Evolutionary conservation across 192 early-diverging fungal genomes (phyloP), one percentile per base, ranked within the genome.

Genomic region (Backusella parvicylindrica): DNA sequence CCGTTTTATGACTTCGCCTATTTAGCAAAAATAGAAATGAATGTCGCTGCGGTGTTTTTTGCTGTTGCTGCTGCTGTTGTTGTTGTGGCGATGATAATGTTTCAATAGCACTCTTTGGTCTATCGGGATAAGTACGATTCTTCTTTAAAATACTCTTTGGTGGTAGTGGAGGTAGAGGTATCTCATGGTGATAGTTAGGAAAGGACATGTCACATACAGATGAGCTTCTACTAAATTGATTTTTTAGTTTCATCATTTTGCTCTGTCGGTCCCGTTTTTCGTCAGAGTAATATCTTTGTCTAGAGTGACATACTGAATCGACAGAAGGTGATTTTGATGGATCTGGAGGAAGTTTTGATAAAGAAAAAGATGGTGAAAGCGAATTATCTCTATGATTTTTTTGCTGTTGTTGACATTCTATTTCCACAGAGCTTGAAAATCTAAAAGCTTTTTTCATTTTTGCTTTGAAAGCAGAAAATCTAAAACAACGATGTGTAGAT

Each of bases 391-490:
- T 49, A 8, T 71, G 32, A 35, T 53, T 9, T 7, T 28, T 64
- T 9, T 1, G 18, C 1, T 16, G n/a, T 9, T 60, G 53, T 13
- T 60, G 53, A 28, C 12, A 7, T 60, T 60, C 53, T 3, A 13
- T 9, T 28, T 60, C 2, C 11, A 60, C 23, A 60, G 53, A 60
- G 12, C 53, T 60, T 28, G 53, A 60, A 26, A 60, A 60, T 60
- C 53, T 26, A 60, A 68, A 68, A 2, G 38, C 66, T 36, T 36
- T 33, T 68, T 68, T 68, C 66, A 68, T 23, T 68, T 36, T 68
- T 38, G 66, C 37, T 37, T 38, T 68, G 21, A 68, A n/a, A 23
- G 1, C 11, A 2, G 66, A 35, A 21, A 37, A 68, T 23, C 35
- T 68, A 23, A 36, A 68, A 23, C 66, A 36, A 23, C 28, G 16